Evolutionary conservation across 768 basidiomycete species (phyloP).

Genomic region (Lactarius quietus): DNA sequence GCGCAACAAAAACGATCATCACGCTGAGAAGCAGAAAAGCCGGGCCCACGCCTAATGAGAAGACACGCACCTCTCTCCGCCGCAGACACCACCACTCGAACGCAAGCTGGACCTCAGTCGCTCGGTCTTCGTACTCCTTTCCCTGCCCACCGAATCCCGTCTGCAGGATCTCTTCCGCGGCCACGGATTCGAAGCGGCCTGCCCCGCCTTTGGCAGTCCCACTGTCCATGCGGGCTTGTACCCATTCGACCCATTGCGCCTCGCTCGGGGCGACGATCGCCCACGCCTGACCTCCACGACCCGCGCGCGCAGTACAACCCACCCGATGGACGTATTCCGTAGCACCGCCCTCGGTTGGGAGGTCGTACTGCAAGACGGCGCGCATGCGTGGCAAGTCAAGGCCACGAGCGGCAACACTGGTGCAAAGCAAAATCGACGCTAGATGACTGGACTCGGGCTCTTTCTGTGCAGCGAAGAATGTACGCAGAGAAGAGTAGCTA

Average conservation of each 20-base stretch:
- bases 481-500: slow-evolving; percentile 71
- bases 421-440: slow-evolving; percentile 84
- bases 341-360: slow-evolving; percentile 94
- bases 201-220: slow-evolving; percentile 36
- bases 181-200: slow-evolving; percentile 55
- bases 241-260: slow-evolving; percentile 86
- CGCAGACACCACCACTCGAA: slow-evolving; percentile 92
- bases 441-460: slow-evolving; percentile 31
- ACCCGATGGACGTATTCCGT: slow-evolving; percentile 98
- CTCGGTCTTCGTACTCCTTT: slow-evolving; percentile 78
- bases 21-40: too few relatives aligned
- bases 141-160: slow-evolving; percentile 85
- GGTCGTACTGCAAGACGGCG: slow-evolving; percentile 93
- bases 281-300: slow-evolving; percentile 95
- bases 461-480: slow-evolving; percentile 56
- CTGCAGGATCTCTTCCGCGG: slow-evolving; percentile 66
- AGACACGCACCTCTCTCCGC: slow-evolving; percentile 53
- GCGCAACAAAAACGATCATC: slow-evolving; percentile 3
- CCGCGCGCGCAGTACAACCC: slow-evolving; percentile 94
- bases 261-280: slow-evolving; percentile 87
- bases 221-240: slow-evolving; percentile 75
- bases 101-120: slow-evolving; percentile 92
- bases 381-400: slow-evolving; percentile 93
- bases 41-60: not conserved
- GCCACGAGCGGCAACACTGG: slow-evolving; percentile 97